These are phyloP conservation scores for Colletotrichum sp. DNA, from an alignment of 2,329 filamentous ascomycete genomes.

Conservation along the genomic window DNA sequence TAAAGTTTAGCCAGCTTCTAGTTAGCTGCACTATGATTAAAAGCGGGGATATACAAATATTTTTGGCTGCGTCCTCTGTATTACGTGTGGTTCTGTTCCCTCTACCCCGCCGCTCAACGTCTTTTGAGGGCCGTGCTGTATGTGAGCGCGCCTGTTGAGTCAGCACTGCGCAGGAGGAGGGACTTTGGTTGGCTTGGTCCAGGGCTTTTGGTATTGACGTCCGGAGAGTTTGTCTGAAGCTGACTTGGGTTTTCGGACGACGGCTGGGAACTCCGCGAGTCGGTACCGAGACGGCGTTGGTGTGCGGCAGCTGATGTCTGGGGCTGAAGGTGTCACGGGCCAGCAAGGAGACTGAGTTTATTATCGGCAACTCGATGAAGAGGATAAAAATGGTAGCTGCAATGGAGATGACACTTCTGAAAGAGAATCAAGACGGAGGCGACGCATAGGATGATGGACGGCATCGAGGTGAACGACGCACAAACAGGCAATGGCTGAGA, in stretches of 20 bases:
- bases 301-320: not conserved
- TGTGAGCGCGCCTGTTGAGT: not conserved
- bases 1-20: too few species aligned
- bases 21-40: too few species aligned
- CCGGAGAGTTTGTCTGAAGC: not conserved
- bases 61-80: too few species aligned
- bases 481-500: not conserved
- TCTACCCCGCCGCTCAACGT: not conserved
- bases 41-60: too few species aligned
- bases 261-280: not conserved
- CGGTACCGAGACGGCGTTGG: not conserved
- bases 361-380: not conserved
- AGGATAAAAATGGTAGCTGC: not conserved
- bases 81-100: not conserved
- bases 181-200: not conserved
- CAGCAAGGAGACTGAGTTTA: not conserved
- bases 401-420: not conserved
- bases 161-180: not conserved
- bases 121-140: not conserved
- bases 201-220: not conserved
- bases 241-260: not conserved
- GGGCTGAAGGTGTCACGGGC: not conserved
- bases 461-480: not conserved
- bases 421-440: not conserved
- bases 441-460: not conserved